These are phyloP conservation scores for Aspergillus thermomutatus DNA, from an alignment of 2,329 filamentous ascomycete species.

Conservation along the genomic window DNA sequence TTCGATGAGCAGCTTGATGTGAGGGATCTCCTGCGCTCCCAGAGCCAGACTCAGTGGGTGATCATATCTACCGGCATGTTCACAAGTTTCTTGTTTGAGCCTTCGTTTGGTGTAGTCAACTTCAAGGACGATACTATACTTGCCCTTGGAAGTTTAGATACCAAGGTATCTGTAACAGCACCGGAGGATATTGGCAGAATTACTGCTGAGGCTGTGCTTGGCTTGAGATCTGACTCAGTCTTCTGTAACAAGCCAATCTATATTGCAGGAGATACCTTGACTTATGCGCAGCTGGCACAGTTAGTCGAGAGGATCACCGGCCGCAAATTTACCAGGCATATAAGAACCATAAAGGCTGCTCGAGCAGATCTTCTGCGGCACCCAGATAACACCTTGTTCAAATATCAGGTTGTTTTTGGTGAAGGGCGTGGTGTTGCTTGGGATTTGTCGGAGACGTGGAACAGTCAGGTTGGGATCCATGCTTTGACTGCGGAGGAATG, in stretches of 20 bases:
- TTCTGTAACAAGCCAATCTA: conserved; percentile 50
- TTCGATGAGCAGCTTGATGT: conserved; percentile 68
- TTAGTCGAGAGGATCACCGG: conserved; percentile 48
- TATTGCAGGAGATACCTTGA: conserved; percentile 61
- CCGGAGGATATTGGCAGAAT: conserved; percentile 62
- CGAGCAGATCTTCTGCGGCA: conserved; percentile 43
- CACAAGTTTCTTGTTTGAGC: conserved; percentile 65
- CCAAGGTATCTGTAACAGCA: conserved; percentile 60
- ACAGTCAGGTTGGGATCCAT: conserved; percentile 47
- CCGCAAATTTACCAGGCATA: conserved; percentile 42
- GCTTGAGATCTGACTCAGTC: conserved; percentile 18
- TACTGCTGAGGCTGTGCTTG: conserved; percentile 53
- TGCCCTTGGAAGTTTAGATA: conserved; percentile 61
- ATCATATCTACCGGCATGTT: conserved; percentile 69
- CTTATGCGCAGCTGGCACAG: conserved; percentile 54
- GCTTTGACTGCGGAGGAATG: conserved; percentile 19
- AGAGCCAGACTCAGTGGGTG: conserved; percentile 54
- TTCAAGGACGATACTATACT: conserved; percentile 40
- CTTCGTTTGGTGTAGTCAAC: conserved; percentile 62
- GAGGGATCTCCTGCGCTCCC: conserved; percentile 49
- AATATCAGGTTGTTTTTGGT: conserved; percentile 61
- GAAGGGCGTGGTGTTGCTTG: conserved; percentile 58
- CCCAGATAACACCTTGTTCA: conserved; percentile 50
- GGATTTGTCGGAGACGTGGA: conserved; percentile 54
- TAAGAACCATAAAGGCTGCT: conserved; percentile 39